Evolutionary conservation across 2,329 filamentous ascomycete species (phyloP), one percentile per base, ranked within the genome.

Genomic region (Parastagonospora nodorum): DNA sequence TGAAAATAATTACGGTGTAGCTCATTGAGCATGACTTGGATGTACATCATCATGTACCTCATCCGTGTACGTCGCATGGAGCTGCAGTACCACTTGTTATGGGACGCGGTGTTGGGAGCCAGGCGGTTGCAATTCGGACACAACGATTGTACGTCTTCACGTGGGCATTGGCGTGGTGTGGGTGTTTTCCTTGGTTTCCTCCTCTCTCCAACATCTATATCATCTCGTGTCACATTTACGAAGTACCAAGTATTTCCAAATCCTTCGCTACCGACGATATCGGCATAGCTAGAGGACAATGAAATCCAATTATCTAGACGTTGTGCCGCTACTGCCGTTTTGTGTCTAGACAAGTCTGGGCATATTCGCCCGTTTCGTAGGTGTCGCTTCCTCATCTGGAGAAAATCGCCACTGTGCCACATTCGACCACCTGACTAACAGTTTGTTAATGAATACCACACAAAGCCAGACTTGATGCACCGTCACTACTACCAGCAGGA

Each of bases 121-220:
- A 55, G 60, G 61, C 51, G 59, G 55, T 55, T 61, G 60, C 58
- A 61, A 53, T 59, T 61, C 59, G 46, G 53, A 53, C 53, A 49
- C 58, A 62, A 70, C 60, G 66, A 64, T 58, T 68, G 66, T 61
- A 70, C 59, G 66, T 69, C 63, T 68, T 67, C 60, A 66, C 61
- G 67, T 68, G 64, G 64, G 64, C 67, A 69, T 58, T 55, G 68
- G 67, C 67, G 68, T 66, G 65, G 67, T 63, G 58, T 55, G 54
- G 19, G 57, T 61, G 58, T 66, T 62, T 66, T 63, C 56, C 60
- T 64, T 50, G 48, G 55, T 63, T 51, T 60, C 57, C 43, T 58
- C 48, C 60, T 54, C 57, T 62, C 59, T 50, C 50, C 59, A 57
- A 61, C 62, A 66, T 69, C 53, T 55, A 58, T 63, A 66, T 64